Percentiles rank a stretch among this genome's conserved stretches.
phyloP scores from a whole-genome alignment of 2,329 filamentous ascomycete species.

The Fusarium setosum region DNA sequence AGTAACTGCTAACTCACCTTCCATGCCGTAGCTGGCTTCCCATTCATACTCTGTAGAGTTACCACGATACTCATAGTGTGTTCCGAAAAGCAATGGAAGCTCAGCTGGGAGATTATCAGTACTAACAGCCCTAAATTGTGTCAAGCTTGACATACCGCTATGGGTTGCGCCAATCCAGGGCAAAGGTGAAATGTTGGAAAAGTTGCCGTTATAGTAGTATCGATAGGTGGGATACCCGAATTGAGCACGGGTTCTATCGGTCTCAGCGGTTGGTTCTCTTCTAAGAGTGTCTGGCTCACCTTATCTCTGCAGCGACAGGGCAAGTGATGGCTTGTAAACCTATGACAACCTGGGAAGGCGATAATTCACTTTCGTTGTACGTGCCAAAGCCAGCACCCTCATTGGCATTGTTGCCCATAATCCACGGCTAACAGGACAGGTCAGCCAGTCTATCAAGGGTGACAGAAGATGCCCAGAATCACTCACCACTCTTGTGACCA shows the following conservation, averaged over 20 bases:
- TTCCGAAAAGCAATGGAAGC: slow-evolving; percentile 46
- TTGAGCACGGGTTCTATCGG: slow-evolving; percentile 12
- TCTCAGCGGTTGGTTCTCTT: not conserved
- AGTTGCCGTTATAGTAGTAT: slow-evolving; percentile 55
- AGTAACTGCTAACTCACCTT: slow-evolving; percentile 33
- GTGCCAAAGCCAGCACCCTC: slow-evolving; percentile 26
- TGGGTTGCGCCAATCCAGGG: slow-evolving; percentile 51
- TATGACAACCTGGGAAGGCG: slow-evolving; percentile 6
- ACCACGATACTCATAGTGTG: slow-evolving; percentile 42
- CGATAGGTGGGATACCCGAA: slow-evolving; percentile 48
- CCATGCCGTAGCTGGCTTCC: slow-evolving; percentile 41
- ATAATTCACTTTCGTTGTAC: slow-evolving; percentile 16
- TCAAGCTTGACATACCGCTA: slow-evolving; percentile 37
- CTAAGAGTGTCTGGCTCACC: not conserved
- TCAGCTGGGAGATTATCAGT: slow-evolving; percentile 26
- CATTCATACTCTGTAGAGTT: slow-evolving; percentile 46
- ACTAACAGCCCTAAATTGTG: too few species aligned
- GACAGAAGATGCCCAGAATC: too few species aligned
- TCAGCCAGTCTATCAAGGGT: not conserved
- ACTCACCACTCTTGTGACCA: slow-evolving; percentile 25
- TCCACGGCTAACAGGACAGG: slow-evolving; percentile 8
- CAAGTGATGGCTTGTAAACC: slow-evolving; percentile 22
- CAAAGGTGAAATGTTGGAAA: slow-evolving; percentile 51
- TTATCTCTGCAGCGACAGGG: slow-evolving; percentile 18
- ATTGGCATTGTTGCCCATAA: slow-evolving; percentile 26